A percentile compares a stretch with the other conserved stretches of the same genome.
These are phyloP conservation scores for Apiospora koreana DNA, from an alignment of 2,329 filamentous ascomycete species.

Conservation along the genomic window DNA sequence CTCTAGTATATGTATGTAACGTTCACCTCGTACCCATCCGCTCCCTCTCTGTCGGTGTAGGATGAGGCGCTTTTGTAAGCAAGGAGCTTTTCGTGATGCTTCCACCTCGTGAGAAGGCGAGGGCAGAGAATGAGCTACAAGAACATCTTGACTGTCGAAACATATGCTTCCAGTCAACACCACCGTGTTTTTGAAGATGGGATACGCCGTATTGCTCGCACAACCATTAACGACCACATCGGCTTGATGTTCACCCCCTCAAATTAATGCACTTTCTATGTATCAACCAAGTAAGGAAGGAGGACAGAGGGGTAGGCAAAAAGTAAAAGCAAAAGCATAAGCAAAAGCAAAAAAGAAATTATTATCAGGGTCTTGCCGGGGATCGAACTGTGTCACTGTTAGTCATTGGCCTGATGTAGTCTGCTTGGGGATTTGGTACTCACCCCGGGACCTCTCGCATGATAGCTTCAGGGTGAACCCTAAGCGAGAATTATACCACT, in stretches of 20 bases:
- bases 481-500: conserved; percentile 8
- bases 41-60: not conserved
- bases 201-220: too few species aligned
- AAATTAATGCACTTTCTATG: too few species aligned
- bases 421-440: not conserved
- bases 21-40: not conserved
- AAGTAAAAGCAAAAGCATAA: too few species aligned
- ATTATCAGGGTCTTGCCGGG: not conserved
- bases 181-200: too few species aligned
- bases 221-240: too few species aligned
- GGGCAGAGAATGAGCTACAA: not conserved
- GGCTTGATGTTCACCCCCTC: too few species aligned
- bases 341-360: not conserved
- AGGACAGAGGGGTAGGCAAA: not conserved
- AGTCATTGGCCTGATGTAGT: not conserved
- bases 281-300: too few species aligned
- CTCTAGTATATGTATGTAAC: not conserved
- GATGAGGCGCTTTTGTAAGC: not conserved
- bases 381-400: not conserved
- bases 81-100: not conserved
- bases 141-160: too few species aligned
- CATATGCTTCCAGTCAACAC: too few species aligned
- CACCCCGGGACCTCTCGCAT: conserved; percentile 3
- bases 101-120: not conserved
- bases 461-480: not conserved